A percentile compares a stretch with the other conserved stretches of the same genome.
Evolutionary conservation across 2,329 filamentous ascomycete genomes (phyloP).

Genomic region (Trichoderma breve): DNA sequence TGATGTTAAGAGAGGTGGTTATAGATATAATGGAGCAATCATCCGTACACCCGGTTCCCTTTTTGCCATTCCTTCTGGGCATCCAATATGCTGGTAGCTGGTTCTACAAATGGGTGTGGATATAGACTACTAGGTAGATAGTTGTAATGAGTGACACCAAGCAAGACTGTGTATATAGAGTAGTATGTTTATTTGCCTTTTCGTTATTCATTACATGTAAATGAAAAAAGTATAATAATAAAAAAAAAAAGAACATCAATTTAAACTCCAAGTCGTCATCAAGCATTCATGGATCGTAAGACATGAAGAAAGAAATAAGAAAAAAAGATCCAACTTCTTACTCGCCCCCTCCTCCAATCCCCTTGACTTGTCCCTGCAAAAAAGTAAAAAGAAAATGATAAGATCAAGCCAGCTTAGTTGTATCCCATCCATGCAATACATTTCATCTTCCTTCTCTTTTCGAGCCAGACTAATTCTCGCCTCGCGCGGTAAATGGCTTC

Average conservation of each 20-base stretch:
- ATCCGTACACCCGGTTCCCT: too few relatives aligned
- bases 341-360: not conserved
- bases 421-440: conserved; percentile 5
- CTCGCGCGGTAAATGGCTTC: not conserved
- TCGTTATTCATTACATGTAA: conserved; percentile 19
- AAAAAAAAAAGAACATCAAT: conserved; percentile 3
- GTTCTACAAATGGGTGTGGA: too few relatives aligned
- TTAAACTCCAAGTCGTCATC: conserved; percentile 19
- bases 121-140: too few relatives aligned
- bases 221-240: not conserved
- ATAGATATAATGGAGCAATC: too few relatives aligned
- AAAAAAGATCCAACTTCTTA: conserved; percentile 1
- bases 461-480: not conserved
- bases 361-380: not conserved
- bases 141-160: not conserved
- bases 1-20: too few relatives aligned
- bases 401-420: not conserved
- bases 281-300: conserved; percentile 16
- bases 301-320: conserved; percentile 9
- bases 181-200: conserved; percentile 12
- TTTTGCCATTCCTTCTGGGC: too few relatives aligned
- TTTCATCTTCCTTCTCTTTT: not conserved
- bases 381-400: not conserved
- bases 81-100: too few relatives aligned
- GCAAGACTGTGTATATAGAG: not conserved